Percentiles rank a stretch among this genome's conserved stretches.
Evolutionary conservation across 495 filamentous ascomycete species (phyloP).

Genomic region (Penicillium salamii): DNA sequence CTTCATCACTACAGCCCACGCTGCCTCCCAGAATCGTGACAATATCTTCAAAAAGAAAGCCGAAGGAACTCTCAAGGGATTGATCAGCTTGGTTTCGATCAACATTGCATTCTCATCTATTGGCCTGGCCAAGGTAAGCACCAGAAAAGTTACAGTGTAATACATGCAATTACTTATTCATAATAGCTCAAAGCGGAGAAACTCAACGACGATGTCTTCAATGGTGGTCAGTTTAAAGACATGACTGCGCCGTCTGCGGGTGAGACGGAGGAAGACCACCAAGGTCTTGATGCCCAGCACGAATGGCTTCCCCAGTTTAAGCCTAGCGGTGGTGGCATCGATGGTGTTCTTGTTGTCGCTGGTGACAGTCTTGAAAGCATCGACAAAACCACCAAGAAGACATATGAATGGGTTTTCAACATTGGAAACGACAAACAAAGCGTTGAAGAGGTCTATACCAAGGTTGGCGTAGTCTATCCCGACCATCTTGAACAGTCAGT

Average conservation of each 20-base stretch:
- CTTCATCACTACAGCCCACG: neutral
- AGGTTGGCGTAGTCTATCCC: no score
- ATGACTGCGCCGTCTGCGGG: neutral
- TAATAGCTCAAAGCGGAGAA: neutral
- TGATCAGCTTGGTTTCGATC: neutral
- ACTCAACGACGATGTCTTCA: conserved; percentile 1
- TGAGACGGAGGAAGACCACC: neutral
- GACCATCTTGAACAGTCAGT: no score
- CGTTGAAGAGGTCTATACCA: no score
- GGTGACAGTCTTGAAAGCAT: neutral
- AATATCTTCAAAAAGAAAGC: neutral
- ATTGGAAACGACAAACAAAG: no score
- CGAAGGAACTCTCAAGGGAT: neutral
- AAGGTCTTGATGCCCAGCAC: conserved; percentile 2
- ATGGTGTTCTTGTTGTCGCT: neutral
- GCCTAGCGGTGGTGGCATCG: neutral
- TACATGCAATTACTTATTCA: neutral
- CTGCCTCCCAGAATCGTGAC: neutral
- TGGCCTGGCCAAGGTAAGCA: neutral
- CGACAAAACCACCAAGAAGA: no score
- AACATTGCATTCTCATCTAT: conserved; percentile 1
- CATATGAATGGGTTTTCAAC: no score
- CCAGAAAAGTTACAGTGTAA: no score
- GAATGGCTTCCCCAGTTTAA: neutral
- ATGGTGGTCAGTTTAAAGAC: neutral